Conservation (phyloP, 2,329 filamentous ascomycete genomes). For the Aaosphaeria arxii region DNA sequence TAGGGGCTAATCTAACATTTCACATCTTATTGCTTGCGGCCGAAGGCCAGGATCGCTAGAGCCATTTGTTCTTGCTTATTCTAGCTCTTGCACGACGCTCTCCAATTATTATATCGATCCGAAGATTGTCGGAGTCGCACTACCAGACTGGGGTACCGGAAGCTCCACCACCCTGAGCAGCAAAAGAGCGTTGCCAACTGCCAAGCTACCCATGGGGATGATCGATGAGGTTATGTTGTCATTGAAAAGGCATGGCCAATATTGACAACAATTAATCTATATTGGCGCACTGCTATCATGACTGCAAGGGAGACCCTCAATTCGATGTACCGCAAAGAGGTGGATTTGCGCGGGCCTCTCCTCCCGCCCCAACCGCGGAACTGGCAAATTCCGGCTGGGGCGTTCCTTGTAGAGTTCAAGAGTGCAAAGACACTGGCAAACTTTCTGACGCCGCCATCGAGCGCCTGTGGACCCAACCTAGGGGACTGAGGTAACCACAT, state of each 20-base stretch:
- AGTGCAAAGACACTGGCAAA: slow-evolving; percentile 5
- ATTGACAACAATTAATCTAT: too few species aligned
- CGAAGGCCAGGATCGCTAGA: slow-evolving; percentile 3
- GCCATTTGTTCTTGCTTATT: slow-evolving; percentile 7
- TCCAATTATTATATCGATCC: too few species aligned
- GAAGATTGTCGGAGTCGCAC: too few species aligned
- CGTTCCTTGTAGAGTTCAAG: slow-evolving; percentile 14
- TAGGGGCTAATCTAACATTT: slow-evolving; percentile 12
- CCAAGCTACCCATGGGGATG: too few species aligned
- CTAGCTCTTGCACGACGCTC: slow-evolving; percentile 5
- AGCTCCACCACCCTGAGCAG: too few species aligned
- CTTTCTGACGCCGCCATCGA: slow-evolving; percentile 8
- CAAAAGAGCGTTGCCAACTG: too few species aligned
- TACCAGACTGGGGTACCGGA: too few species aligned
- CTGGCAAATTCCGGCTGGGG: slow-evolving; percentile 9
- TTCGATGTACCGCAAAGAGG: slow-evolving; percentile 5
- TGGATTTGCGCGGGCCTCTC: slow-evolving; percentile 15
- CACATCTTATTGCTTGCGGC: slow-evolving; percentile 10
- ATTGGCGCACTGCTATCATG: too few species aligned
- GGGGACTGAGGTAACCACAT: slow-evolving; percentile 2
- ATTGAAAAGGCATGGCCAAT: too few species aligned
- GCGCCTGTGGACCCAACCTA: slow-evolving; percentile 4
- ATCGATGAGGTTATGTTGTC: too few species aligned
- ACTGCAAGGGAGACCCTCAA: slow-evolving; percentile 15
- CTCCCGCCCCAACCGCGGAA: slow-evolving; percentile 6